Evolutionary conservation across 352 stramenopile species (phyloP).

Genomic region (Phytophthora idaei): DNA sequence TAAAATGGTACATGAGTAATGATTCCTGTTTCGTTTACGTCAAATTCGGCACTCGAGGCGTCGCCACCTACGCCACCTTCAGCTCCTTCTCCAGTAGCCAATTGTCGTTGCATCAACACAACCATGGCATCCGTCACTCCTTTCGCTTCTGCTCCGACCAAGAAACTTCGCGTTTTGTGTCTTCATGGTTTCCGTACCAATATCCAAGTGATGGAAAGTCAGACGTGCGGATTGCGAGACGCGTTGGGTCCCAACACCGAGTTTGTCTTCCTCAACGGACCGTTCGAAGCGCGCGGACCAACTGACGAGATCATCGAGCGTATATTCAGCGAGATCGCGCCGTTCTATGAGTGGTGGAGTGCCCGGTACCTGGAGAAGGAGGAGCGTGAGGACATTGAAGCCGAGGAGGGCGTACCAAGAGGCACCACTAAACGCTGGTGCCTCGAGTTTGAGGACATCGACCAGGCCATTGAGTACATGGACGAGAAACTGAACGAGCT

Average conservation of each 20-base stretch:
- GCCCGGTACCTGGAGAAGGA: slow-evolving; percentile 49
- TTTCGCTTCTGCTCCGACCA: slow-evolving; percentile 4
- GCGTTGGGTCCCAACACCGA: slow-evolving; percentile 65
- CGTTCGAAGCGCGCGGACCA: slow-evolving; percentile 56
- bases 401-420: slow-evolving; percentile 28
- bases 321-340: slow-evolving; percentile 57
- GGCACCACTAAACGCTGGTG: slow-evolving; percentile 32
- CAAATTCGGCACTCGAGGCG: slow-evolving; percentile 9
- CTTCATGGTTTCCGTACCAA: slow-evolving; percentile 82
- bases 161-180: slow-evolving; percentile 69
- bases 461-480: slow-evolving; percentile 57
- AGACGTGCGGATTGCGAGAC: slow-evolving; percentile 60
- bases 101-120: background rate
- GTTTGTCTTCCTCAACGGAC: slow-evolving; percentile 75
- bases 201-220: slow-evolving; percentile 69
- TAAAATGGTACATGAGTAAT: too few relatives aligned
- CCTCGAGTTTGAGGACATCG: slow-evolving; percentile 47
- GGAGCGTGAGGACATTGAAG: slow-evolving; percentile 45
- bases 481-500: slow-evolving; percentile 58
- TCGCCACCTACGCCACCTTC: background rate
- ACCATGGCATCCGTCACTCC: background rate
- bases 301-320: slow-evolving; percentile 61
- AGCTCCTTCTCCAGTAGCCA: background rate
- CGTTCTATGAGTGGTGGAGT: slow-evolving; percentile 83
- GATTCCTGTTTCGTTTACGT: slow-evolving; percentile 19